Base-by-base conservation (phyloP, 2,329 filamentous ascomycete genomes). In the Penicillium sp. region DNA sequence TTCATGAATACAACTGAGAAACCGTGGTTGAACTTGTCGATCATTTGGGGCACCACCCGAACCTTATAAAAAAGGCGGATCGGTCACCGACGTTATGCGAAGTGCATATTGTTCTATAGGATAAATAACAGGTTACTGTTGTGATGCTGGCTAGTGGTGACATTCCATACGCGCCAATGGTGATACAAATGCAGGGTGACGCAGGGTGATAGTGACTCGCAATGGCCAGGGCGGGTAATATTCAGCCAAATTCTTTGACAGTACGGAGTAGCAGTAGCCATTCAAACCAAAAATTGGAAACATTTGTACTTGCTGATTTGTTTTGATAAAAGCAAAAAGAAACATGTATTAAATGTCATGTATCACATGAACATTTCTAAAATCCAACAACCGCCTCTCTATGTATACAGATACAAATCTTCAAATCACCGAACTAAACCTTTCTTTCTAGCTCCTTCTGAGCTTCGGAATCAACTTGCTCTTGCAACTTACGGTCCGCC, bases 401-500 rank as follows among this genome's bases (percentile, higher is more conserved):
- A 65, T 65, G 59, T 60, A 58, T 67, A 66, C 59, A 66, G 38
- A 49, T 58, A 62, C 57, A 60, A 38, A 13, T 50, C 48, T 49
- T 40, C 41, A 38, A 59, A 19, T 25, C 49, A 47, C 45, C 57
- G 45, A 50, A 60, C 58, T 67, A 73, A 50, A 68, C 59, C 56
- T 68, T 69, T 49, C 64, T 66, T 49, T 64, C 59, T 58, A 63
- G 57, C 61, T 76, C 74, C 61, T 71, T 70, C 64, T 74, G 70
- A 57, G 70, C 73, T 57, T 76, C 74, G 53, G 72, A 63, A 64
- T 80, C 75, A 55, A 76, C 76, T 51, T 79, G 79, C 67, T 85
- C 84, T 47, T 81, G 81, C 56, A 81, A 80, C 73, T 88, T 89
- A 64, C 92, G 83, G 62, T 81, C 81, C 55, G 83, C 79, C 78